These are phyloP conservation scores for Dendrobium catenatum DNA, from an alignment of 106 monocot genomes.

Conservation along the genomic window DNA sequence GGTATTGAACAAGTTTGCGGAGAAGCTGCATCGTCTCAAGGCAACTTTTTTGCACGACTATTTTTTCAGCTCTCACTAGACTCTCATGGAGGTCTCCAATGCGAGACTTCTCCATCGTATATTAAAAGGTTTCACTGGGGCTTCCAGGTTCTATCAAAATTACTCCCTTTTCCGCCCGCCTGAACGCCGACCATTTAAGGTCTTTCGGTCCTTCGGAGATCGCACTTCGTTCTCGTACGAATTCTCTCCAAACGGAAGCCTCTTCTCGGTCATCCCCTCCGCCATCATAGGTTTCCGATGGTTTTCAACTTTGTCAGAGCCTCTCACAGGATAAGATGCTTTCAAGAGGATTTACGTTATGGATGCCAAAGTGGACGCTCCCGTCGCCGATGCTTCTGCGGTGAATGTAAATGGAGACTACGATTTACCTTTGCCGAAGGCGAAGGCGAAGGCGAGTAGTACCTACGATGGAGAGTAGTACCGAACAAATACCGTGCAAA, in stretches of 20 bases:
- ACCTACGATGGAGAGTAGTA: too few relatives aligned
- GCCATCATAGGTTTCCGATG: slow-evolving; percentile 3
- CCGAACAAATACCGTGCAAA: too few relatives aligned
- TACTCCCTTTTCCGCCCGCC: background rate
- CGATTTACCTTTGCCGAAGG: background rate
- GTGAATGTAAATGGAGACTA: background rate
- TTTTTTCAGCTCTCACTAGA: background rate
- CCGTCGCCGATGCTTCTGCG: slow-evolving; percentile 7
- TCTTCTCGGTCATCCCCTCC: background rate
- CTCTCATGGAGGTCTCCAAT: background rate
- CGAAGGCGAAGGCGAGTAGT: background rate
- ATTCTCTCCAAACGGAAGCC: background rate
- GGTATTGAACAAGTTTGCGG: too few relatives aligned
- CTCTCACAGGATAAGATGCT: slow-evolving; percentile 10
- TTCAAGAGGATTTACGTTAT: slow-evolving; percentile 14
- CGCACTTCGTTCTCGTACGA: too few relatives aligned
- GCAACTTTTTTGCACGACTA: too few relatives aligned
- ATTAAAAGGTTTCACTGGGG: background rate
- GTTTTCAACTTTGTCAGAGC: slow-evolving; percentile 16
- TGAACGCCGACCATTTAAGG: background rate
- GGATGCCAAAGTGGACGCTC: slow-evolving; percentile 12
- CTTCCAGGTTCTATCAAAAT: background rate
- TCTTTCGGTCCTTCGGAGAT: slow-evolving; percentile 5
- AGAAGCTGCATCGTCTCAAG: too few relatives aligned
- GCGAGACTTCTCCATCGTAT: background rate